Evolutionary conservation across 352 stramenopile species (phyloP).

Genomic region (Globisporangium apiculatum): DNA sequence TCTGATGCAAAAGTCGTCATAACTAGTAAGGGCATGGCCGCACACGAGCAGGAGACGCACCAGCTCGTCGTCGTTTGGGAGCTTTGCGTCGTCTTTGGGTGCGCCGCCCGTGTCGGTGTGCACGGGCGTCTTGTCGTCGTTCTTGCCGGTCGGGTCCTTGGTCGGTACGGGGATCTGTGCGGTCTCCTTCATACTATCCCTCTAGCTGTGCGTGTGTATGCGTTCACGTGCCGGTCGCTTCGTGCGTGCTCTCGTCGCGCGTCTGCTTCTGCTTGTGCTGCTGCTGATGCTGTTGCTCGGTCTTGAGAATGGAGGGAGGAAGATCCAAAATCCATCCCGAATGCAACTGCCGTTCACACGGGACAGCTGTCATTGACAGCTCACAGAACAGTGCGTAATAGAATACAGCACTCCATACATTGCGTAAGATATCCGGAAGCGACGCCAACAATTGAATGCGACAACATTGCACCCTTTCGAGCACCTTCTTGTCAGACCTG

Average conservation of each 20-base stretch:
- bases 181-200: constrained; percentile 56
- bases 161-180: constrained; percentile 43
- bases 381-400: no score
- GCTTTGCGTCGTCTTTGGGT: constrained; percentile 21
- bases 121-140: constrained; percentile 21
- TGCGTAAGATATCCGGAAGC: no score
- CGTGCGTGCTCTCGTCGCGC: neutral
- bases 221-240: neutral
- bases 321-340: no score
- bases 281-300: neutral
- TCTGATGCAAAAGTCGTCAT: neutral
- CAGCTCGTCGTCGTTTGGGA: constrained; percentile 49
- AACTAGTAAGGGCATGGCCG: no score
- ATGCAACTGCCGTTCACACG: no score
- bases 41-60: constrained; percentile 25
- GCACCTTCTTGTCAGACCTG: no score
- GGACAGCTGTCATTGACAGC: no score
- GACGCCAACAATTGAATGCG: no score
- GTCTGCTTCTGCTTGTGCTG: neutral
- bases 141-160: constrained; percentile 51
- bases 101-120: constrained; percentile 12
- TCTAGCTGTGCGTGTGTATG: constrained; percentile 4
- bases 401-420: no score
- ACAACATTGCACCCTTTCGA: no score
- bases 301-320: no score